Conservation (phyloP, 441 rosid species). For the Cnidoscolus chayamansa region DNA sequence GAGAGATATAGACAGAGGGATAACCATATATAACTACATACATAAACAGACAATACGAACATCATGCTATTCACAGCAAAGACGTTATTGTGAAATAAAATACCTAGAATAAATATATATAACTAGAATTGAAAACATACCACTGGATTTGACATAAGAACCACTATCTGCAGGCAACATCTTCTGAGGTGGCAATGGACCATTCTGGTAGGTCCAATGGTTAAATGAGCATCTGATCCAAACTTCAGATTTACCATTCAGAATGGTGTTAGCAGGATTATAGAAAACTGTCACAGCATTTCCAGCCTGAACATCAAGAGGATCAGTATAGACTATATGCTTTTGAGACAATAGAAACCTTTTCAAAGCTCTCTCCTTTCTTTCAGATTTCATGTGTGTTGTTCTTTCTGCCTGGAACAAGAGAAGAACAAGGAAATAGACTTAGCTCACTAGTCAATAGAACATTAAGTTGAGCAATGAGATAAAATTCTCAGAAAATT, state of each 20-base stretch:
- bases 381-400: slow-evolving; percentile 70
- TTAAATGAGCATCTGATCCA: slow-evolving; percentile 95
- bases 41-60: not conserved
- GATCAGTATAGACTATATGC: slow-evolving; percentile 80
- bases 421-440: slow-evolving; percentile 15
- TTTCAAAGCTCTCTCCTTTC: slow-evolving; percentile 65
- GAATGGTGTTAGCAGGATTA: slow-evolving; percentile 76
- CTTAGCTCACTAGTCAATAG: slow-evolving; percentile 2
- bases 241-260: slow-evolving; percentile 79
- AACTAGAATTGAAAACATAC: slow-evolving; percentile 33
- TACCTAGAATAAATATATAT: too few species aligned
- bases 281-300: slow-evolving; percentile 58
- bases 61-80: not conserved
- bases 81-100: not conserved
- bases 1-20: not conserved
- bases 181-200: slow-evolving; percentile 76
- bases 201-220: slow-evolving; percentile 81
- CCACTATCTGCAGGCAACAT: slow-evolving; percentile 62
- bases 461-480: slow-evolving; percentile 8
- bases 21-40: not conserved
- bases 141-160: slow-evolving; percentile 58
- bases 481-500: slow-evolving; percentile 8
- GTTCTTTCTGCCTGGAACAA: slow-evolving; percentile 57
- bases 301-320: slow-evolving; percentile 84
- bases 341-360: slow-evolving; percentile 81